Base-by-base conservation (phyloP, 2,329 filamentous ascomycete genomes). In the Aspergillus thermomutatus region DNA sequence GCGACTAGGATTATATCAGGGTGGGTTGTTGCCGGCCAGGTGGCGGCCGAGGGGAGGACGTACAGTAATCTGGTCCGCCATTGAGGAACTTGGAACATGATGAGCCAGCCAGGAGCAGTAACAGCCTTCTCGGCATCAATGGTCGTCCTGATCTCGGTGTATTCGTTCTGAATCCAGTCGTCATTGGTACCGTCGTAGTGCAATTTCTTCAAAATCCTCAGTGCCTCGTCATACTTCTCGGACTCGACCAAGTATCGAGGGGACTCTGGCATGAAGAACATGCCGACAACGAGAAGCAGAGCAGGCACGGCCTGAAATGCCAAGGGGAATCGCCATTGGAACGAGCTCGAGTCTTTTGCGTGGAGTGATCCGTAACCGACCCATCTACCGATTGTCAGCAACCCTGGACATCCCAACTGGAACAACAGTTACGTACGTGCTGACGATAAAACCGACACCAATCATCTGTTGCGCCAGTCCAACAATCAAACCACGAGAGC, bases 101-200 rank as follows among this genome's bases (percentile, higher is more conserved):
- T 60, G 21, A 69, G 58, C 64, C 75, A 75, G 14, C 72, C 70
- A 19, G 70, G 66, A 5, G 79, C 81, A 8, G 80, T 82, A 46
- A 84, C 75, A 1, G 78, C 75, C 53, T 80, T 81, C 65, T 87
- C 83, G 0, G 84, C 82, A 3, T 83, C 79, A 53, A 88, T 86
- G 28, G 85, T 86, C 2, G 60, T 48, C 43, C 47, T 61, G 45
- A 71, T 71, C 37, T 66, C 66, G n/a, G 46, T 60, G 48, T 63
- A 69, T 52, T 71, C 68, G 1, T 53, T 49, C 17, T 83, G 71
- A 47, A 89, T 82, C 68, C 79, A 85, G 1, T 82, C 81, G n/a
- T 83, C 81, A 50, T 83, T 80, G 2, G 68, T 65, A 6, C 82
- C 82, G 49, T 83, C 72, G 60, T 77, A 80, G 51, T 85, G 83